Base-by-base conservation (phyloP, 129 eudicot genomes). In the Ambrosia artemisiifolia region DNA sequence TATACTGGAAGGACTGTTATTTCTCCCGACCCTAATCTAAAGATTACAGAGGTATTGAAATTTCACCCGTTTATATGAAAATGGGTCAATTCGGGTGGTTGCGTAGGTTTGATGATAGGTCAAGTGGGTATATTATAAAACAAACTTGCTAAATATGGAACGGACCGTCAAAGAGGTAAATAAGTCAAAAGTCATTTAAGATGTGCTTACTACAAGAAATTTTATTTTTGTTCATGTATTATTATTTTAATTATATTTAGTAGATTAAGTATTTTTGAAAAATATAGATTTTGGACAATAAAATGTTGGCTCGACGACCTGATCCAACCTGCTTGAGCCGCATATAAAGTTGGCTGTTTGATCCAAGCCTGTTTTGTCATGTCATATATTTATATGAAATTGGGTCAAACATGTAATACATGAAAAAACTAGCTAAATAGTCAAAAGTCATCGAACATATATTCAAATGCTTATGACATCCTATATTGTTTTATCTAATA, bases 1-100 rank as follows among this genome's bases (percentile, higher is more conserved):
- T 93, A 73, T 78, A 93, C 96, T 18, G 98, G 98, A 49, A 76
- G 98, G 69, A 93, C 98, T 46, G 98, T 93, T 69, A 93, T 93
- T 43, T 93, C 98, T 20, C 98, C 98, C 7, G 98, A 93, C 63
- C 98, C 98, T 54, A 93, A 93, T 72, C 64, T 93, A 70, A 93
- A 93, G 75, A 93, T 93, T 50, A 89, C 92, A 33, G 96, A 93
- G 96, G 98, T 92, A 53, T 7, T 14, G 7, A 20, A 56, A 9
- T 56, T 24, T 10, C 6, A 56, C 11, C 9, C 32, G 11, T 54
- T 18, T 53, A 53, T 56, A 24, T 9, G 35, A 20, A 9, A 24
- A 56, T 5, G 32, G 5, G 61, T 17, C 33, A 18, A 56, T 56
- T 56, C 16, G 2, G 35, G 38, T 56, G 35, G 38, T 56, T 56